Percentiles rank a stretch among this genome's conserved stretches.
Evolutionary conservation across 2,329 filamentous ascomycete genomes (phyloP).

Genomic region (Diaporthe sp.): DNA sequence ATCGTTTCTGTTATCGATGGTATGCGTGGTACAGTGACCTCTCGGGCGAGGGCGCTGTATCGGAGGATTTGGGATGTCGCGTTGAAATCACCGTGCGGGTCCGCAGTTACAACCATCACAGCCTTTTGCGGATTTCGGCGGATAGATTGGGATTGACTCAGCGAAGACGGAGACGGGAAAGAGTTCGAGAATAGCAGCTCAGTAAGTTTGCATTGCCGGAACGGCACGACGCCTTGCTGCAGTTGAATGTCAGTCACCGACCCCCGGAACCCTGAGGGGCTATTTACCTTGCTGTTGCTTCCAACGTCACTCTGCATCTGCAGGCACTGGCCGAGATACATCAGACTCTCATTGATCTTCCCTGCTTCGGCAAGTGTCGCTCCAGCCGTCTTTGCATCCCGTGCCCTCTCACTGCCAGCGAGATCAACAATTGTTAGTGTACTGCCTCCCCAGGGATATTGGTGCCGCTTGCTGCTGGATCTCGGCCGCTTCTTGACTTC

Average conservation of each 20-base stretch:
- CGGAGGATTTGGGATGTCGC: slow-evolving; percentile 95
- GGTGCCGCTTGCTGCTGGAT: slow-evolving; percentile 56
- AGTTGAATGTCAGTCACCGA: slow-evolving; percentile 13
- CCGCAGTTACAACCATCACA: slow-evolving; percentile 96
- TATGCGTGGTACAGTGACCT: slow-evolving; percentile 91
- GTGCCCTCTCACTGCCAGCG: slow-evolving; percentile 91
- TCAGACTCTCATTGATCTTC: slow-evolving; percentile 98
- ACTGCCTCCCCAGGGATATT: slow-evolving; percentile 79
- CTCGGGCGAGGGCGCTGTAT: slow-evolving; percentile 92
- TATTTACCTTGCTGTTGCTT: slow-evolving; percentile 77
- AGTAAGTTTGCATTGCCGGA: slow-evolving; percentile 87
- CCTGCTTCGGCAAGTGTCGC: slow-evolving; percentile 94
- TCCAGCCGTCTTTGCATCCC: slow-evolving; percentile 94
- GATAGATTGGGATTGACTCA: slow-evolving; percentile 57
- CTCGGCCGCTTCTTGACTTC: slow-evolving; percentile 86
- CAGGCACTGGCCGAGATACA: slow-evolving; percentile 97
- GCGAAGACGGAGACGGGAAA: slow-evolving; percentile 72
- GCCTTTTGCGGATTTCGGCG: slow-evolving; percentile 83
- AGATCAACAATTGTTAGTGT: slow-evolving; percentile 91
- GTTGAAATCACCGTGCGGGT: slow-evolving; percentile 94
- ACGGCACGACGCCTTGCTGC: slow-evolving; percentile 80
- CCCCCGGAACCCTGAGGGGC: too few relatives aligned
- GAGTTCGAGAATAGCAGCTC: slow-evolving; percentile 91
- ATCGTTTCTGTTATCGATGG: slow-evolving; percentile 86
- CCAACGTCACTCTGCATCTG: slow-evolving; percentile 92